Evolutionary conservation across 2,329 filamentous ascomycete species (phyloP).

Genomic region (Sporothrix dimorphospora): DNA sequence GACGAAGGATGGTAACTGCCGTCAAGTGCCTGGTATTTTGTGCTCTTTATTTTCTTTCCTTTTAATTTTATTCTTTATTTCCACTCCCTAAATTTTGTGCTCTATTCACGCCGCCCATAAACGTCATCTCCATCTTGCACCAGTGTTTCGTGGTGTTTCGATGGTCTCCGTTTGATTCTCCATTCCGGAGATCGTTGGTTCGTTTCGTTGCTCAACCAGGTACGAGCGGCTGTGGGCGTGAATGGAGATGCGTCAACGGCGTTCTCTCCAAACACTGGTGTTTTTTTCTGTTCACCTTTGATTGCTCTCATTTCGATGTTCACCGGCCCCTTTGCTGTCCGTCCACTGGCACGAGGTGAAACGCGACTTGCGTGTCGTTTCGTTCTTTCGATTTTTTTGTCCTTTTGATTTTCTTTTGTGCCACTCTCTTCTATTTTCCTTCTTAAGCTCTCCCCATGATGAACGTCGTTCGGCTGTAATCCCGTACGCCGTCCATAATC

Average conservation of each 20-base stretch:
- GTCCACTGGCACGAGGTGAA: slow-evolving; percentile 5
- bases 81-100: slow-evolving; percentile 4
- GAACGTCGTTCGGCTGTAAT: background rate
- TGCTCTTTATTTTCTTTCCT: too few species aligned
- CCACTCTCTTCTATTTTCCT: background rate
- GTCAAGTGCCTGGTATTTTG: background rate
- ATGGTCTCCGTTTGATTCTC: background rate
- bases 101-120: background rate
- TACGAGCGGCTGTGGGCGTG: background rate
- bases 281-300: background rate
- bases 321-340: slow-evolving; percentile 18
- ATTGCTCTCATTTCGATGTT: slow-evolving; percentile 12
- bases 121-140: background rate
- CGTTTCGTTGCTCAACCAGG: slow-evolving; percentile 7
- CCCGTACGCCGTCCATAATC: background rate
- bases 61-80: background rate
- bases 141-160: slow-evolving; percentile 24
- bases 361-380: slow-evolving; percentile 22
- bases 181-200: background rate
- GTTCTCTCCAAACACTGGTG: background rate
- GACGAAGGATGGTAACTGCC: background rate
- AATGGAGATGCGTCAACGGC: background rate
- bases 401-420: background rate
- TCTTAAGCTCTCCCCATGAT: background rate
- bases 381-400: background rate